Conservation (phyloP, 257 asterid genomes). For the Nicotiana attenuata region DNA sequence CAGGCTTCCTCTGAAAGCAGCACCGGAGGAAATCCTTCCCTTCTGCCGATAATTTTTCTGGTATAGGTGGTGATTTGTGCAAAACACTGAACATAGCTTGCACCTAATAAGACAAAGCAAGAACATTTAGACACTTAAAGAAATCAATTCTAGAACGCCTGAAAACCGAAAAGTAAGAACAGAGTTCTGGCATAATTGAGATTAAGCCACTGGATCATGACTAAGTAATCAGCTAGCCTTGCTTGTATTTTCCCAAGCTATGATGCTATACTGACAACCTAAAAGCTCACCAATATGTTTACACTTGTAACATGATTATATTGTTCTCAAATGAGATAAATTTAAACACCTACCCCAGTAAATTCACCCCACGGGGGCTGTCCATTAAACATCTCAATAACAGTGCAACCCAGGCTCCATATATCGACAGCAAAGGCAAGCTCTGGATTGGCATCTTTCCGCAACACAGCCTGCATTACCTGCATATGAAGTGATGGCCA, state of each 20-base stretch:
- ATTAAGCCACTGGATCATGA: not conserved
- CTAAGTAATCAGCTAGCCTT: not conserved
- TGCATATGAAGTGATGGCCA: slow-evolving; percentile 16
- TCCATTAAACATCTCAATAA: slow-evolving; percentile 85
- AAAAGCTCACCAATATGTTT: not conserved
- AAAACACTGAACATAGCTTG: slow-evolving; percentile 88
- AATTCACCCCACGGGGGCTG: slow-evolving; percentile 86
- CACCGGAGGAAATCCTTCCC: slow-evolving; percentile 70
- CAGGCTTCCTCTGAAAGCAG: slow-evolving; percentile 71
- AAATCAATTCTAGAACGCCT: not conserved
- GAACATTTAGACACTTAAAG: slow-evolving; percentile 6
- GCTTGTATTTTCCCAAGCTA: not conserved
- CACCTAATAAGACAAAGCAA: slow-evolving; percentile 32
- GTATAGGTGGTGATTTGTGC: slow-evolving; percentile 67
- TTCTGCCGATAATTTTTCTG: slow-evolving; percentile 56
- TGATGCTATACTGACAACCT: not conserved
- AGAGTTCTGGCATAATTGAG: not conserved
- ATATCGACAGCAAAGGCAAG: slow-evolving; percentile 74
- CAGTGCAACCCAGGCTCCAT: slow-evolving; percentile 93
- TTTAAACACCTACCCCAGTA: slow-evolving; percentile 39
- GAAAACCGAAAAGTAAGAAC: not conserved
- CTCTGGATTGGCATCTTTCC: slow-evolving; percentile 61
- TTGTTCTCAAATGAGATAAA: slow-evolving; percentile 5
- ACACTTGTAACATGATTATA: not conserved
- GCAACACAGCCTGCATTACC: slow-evolving; percentile 78